A percentile compares a stretch with the other conserved stretches of the same genome.
These are phyloP conservation scores for Saccharomycopsis fermentans DNA, from an alignment of 805 yeast genomes.

Conservation along the genomic window DNA sequence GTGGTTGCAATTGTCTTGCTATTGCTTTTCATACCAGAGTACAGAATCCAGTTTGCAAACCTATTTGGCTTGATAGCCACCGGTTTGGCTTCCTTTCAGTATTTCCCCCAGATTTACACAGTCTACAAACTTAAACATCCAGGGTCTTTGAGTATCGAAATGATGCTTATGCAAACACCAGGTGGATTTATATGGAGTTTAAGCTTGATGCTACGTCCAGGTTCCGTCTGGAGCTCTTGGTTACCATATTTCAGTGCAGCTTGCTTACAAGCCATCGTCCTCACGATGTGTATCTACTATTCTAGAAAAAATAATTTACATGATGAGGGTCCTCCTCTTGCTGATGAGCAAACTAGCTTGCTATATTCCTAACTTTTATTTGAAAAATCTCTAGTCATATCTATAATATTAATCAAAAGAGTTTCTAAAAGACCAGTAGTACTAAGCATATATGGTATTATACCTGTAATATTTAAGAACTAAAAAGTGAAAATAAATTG, in stretches of 20 bases:
- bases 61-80: constrained; percentile 59
- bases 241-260: constrained; percentile 70
- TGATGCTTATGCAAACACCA: constrained; percentile 84
- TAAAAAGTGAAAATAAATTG: constrained; percentile 25
- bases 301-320: background rate
- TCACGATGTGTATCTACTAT: constrained; percentile 53
- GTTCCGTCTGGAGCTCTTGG: constrained; percentile 83
- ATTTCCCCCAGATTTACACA: constrained; percentile 68
- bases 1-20: constrained; percentile 28
- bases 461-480: background rate
- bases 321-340: background rate
- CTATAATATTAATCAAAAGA: too few relatives aligned
- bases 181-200: constrained; percentile 78
- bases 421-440: too few relatives aligned
- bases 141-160: constrained; percentile 67
- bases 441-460: too few relatives aligned
- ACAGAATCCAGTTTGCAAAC: constrained; percentile 38
- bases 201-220: constrained; percentile 60
- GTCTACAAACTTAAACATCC: constrained; percentile 63
- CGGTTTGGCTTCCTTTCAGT: constrained; percentile 54
- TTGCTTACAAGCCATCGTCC: constrained; percentile 47
- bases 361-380: background rate
- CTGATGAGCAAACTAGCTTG: background rate
- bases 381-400: background rate
- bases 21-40: constrained; percentile 12